Conservation (phyloP, 176 grass and related monocot genomes). For the Pontederia paniculata region DNA sequence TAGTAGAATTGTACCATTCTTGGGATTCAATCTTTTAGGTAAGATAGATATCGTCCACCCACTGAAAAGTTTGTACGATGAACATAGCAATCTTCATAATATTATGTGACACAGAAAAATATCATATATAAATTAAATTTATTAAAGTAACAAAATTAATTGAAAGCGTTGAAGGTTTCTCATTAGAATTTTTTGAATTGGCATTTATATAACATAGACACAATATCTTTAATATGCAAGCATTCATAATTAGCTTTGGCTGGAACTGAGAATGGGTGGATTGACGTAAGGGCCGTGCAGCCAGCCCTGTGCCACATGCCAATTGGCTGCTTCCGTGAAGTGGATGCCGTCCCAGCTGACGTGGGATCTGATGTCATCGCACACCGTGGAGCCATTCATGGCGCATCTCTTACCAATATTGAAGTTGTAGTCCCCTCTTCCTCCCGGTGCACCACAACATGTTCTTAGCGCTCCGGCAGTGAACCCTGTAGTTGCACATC, state of each 20-base stretch:
- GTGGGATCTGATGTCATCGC: conserved; percentile 45
- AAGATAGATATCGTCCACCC: too few relatives aligned
- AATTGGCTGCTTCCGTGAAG: conserved; percentile 65
- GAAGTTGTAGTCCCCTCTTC: conserved; percentile 56
- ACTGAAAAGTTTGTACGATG: too few relatives aligned
- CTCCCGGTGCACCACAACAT: conserved; percentile 52
- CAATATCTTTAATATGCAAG: too few relatives aligned
- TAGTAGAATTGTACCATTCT: too few relatives aligned
- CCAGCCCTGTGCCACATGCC: conserved; percentile 70
- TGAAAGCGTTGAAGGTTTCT: too few relatives aligned
- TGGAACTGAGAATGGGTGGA: conserved; percentile 27
- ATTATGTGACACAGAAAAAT: too few relatives aligned
- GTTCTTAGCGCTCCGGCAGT: conserved; percentile 25
- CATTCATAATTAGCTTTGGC: not conserved
- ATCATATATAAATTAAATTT: too few relatives aligned
- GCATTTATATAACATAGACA: too few relatives aligned
- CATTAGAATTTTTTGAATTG: too few relatives aligned
- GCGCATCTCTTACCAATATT: conserved; percentile 69
- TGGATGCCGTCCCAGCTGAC: conserved; percentile 96
- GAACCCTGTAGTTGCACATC: not conserved
- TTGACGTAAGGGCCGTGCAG: conserved; percentile 51
- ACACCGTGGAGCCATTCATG: conserved; percentile 37
- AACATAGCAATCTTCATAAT: too few relatives aligned
- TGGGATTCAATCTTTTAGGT: too few relatives aligned
- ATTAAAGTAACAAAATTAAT: too few relatives aligned